These are phyloP conservation scores for Ceriops zippeliana DNA, from an alignment of 345 rosid genomes.

Conservation along the genomic window DNA sequence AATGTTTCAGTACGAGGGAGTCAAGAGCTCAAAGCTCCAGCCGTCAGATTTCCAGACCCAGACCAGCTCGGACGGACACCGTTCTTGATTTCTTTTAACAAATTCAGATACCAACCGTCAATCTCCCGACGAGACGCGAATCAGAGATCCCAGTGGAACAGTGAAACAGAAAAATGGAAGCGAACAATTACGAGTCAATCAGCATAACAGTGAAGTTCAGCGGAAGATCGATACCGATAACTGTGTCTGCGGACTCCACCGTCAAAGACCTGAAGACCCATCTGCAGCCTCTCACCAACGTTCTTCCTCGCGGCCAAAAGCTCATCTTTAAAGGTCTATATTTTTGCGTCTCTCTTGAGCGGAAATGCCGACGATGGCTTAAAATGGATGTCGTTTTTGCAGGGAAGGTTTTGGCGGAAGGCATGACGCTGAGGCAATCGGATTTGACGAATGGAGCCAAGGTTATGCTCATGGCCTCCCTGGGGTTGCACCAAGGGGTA, in stretches of 20 bases:
- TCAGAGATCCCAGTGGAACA: neutral
- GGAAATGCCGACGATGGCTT: neutral
- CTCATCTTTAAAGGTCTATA: conserved; percentile 74
- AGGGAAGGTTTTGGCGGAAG: conserved; percentile 80
- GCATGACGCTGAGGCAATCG: conserved; percentile 56
- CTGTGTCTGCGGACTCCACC: conserved; percentile 46
- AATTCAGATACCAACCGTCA: too few species aligned
- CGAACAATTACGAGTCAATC: conserved; percentile 13
- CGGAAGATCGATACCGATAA: conserved; percentile 56
- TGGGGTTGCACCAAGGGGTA: conserved; percentile 97
- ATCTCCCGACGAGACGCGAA: neutral
- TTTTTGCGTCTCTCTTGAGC: neutral
- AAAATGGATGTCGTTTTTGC: neutral
- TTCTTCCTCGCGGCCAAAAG: conserved; percentile 93
- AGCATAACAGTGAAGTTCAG: conserved; percentile 63
- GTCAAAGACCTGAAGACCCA: conserved; percentile 58
- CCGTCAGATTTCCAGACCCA: too few species aligned
- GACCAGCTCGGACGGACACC: too few species aligned
- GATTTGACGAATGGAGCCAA: conserved; percentile 63
- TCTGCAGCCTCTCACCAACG: conserved; percentile 81
- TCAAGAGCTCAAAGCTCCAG: too few species aligned
- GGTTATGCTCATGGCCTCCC: conserved; percentile 86
- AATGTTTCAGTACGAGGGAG: too few species aligned
- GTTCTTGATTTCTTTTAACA: too few species aligned
- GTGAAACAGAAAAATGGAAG: conserved; percentile 1